Evolutionary conservation across 495 filamentous ascomycete genomes (phyloP).

Genomic region (Penicillium salamii): DNA sequence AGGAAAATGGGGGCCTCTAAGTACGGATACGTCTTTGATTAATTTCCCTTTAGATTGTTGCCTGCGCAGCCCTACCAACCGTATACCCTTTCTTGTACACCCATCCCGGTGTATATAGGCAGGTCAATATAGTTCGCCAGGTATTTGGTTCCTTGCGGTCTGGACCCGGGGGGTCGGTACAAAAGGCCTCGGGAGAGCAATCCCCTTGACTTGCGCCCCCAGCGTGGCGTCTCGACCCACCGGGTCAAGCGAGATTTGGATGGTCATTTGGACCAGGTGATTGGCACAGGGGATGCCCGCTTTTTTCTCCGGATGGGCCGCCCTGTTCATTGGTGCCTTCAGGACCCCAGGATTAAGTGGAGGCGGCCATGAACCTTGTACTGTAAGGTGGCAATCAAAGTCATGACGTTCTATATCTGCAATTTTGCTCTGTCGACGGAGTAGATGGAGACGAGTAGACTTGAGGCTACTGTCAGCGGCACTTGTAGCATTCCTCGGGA

Average conservation of each 20-base stretch:
- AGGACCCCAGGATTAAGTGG: conserved; percentile 25
- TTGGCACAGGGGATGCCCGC: conserved; percentile 14
- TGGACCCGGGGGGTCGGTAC: background rate
- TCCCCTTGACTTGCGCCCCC: conserved; percentile 6
- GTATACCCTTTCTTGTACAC: too few relatives aligned
- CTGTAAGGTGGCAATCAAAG: conserved; percentile 17
- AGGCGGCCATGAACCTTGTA: background rate
- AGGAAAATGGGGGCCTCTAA: conserved; percentile 7
- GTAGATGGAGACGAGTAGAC: background rate
- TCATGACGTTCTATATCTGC: conserved; percentile 30
- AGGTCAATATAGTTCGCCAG: too few relatives aligned
- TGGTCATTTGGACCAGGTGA: conserved; percentile 16
- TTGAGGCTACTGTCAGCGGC: too few relatives aligned
- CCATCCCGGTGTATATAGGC: too few relatives aligned
- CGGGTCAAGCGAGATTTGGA: conserved; percentile 29
- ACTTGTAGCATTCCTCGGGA: too few relatives aligned
- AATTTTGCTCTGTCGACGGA: conserved; percentile 1
- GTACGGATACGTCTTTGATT: conserved; percentile 5
- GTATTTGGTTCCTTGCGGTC: background rate
- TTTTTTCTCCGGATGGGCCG: conserved; percentile 28
- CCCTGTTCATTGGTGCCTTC: conserved; percentile 26
- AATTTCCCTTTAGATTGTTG: conserved; percentile 12
- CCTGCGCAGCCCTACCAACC: background rate
- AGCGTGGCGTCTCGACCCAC: conserved; percentile 17
- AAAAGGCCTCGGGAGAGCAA: background rate